These are phyloP conservation scores for Protomyces macrosporus DNA, from an alignment of 1,139 yeast species.

Conservation along the genomic window DNA sequence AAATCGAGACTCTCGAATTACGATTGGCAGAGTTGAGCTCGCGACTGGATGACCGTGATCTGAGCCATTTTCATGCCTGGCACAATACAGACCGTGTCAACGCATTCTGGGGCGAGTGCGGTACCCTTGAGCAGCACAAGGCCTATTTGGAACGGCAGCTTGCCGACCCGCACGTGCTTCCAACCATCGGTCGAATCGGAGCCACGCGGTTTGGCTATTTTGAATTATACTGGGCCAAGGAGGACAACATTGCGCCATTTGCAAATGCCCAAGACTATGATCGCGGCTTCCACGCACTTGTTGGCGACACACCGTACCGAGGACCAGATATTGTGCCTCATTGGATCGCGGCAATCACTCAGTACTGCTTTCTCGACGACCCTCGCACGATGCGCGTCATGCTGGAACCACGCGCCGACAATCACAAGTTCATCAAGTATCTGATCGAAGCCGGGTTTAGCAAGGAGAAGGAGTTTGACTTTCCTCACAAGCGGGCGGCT, in stretches of 20 bases:
- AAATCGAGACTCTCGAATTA: not conserved
- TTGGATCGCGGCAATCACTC: slow-evolving; percentile 34
- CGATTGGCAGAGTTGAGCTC: not conserved
- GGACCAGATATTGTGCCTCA: slow-evolving; percentile 33
- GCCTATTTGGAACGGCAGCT: slow-evolving; percentile 28
- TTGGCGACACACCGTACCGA: slow-evolving; percentile 33
- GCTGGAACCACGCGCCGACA: slow-evolving; percentile 35
- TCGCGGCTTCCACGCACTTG: slow-evolving; percentile 34
- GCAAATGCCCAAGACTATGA: slow-evolving; percentile 30
- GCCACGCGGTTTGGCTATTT: slow-evolving; percentile 31
- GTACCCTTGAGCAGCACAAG: slow-evolving; percentile 28
- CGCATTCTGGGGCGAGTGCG: slow-evolving; percentile 33
- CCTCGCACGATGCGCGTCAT: slow-evolving; percentile 31
- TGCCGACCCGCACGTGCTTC: slow-evolving; percentile 30
- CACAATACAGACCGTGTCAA: slow-evolving; percentile 34
- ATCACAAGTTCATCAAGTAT: slow-evolving; percentile 32
- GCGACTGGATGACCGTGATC: not conserved
- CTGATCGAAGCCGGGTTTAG: slow-evolving; percentile 29
- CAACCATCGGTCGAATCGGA: slow-evolving; percentile 32
- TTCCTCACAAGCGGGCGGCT: slow-evolving; percentile 35
- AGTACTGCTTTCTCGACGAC: slow-evolving; percentile 33
- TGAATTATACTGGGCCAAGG: slow-evolving; percentile 33
- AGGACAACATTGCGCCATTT: slow-evolving; percentile 32
- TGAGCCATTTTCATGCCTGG: slow-evolving; percentile 30
- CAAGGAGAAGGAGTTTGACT: slow-evolving; percentile 33